Evolutionary conservation across 2,329 filamentous ascomycete species (phyloP).

Genomic region (Colletotrichum tamarilloi): DNA sequence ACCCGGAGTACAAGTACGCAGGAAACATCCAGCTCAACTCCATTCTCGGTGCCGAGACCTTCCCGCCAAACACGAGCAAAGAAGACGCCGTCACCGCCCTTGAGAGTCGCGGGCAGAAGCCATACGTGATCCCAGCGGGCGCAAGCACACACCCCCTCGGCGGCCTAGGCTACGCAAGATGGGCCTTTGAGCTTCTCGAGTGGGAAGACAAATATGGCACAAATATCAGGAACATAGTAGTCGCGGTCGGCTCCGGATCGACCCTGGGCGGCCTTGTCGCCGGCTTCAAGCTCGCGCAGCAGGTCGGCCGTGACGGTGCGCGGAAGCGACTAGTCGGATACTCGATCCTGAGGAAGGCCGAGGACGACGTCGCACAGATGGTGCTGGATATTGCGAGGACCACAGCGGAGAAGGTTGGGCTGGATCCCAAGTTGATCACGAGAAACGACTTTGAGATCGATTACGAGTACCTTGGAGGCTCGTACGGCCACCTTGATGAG

Average conservation of each 20-base stretch:
- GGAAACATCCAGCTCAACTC: slow-evolving; percentile 38
- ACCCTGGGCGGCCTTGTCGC: slow-evolving; percentile 75
- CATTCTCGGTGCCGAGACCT: slow-evolving; percentile 37
- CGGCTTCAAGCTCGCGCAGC: slow-evolving; percentile 70
- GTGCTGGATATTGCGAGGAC: slow-evolving; percentile 21
- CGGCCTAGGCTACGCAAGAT: slow-evolving; percentile 73
- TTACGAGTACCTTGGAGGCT: slow-evolving; percentile 1
- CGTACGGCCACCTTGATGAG: slow-evolving; percentile 29
- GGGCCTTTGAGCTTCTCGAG: slow-evolving; percentile 70
- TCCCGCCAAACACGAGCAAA: slow-evolving; percentile 13
- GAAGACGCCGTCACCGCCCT: background rate
- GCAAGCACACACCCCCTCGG: slow-evolving; percentile 73
- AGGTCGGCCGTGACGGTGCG: slow-evolving; percentile 37
- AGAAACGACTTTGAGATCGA: slow-evolving; percentile 32
- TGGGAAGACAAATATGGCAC: slow-evolving; percentile 64
- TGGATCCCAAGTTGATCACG: slow-evolving; percentile 10
- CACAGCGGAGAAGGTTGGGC: slow-evolving; percentile 13
- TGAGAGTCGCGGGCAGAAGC: slow-evolving; percentile 58
- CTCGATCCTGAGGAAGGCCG: background rate
- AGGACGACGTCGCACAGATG: background rate
- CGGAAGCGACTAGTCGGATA: slow-evolving; percentile 22
- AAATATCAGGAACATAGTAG: slow-evolving; percentile 68
- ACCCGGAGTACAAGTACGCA: slow-evolving; percentile 24
- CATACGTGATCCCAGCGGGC: slow-evolving; percentile 73
- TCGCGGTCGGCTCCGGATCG: slow-evolving; percentile 72